These are phyloP conservation scores for Tetraselmis striata DNA, from an alignment of 139 green algal genomes.

Conservation along the genomic window DNA sequence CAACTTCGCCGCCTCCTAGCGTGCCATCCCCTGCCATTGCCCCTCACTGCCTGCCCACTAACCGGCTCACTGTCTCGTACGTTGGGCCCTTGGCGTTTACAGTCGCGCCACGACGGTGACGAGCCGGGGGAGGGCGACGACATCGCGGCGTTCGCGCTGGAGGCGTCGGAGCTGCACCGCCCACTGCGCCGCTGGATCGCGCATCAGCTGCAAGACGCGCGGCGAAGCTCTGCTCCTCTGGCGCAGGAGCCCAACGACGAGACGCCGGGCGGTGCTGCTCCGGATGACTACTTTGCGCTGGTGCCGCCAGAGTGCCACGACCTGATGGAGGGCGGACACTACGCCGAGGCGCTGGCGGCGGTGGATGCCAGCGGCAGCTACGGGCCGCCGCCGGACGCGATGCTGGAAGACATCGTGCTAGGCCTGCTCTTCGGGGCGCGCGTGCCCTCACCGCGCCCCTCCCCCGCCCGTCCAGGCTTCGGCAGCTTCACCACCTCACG, in stretches of 20 bases:
- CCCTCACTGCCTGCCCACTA: too few relatives aligned
- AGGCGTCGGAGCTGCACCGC: background rate
- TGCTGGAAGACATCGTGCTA: background rate
- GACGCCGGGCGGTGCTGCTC: too few relatives aligned
- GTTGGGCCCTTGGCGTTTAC: too few relatives aligned
- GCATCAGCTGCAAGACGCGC: background rate
- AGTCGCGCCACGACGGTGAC: too few relatives aligned
- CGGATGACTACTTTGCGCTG: background rate
- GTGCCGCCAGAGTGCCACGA: background rate
- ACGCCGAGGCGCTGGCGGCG: background rate
- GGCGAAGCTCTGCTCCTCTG: too few relatives aligned
- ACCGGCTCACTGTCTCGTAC: too few relatives aligned
- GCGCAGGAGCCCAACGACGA: background rate
- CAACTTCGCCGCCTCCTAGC: too few relatives aligned
- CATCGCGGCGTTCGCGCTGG: background rate
- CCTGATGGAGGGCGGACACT: background rate
- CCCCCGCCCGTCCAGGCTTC: background rate
- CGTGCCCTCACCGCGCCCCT: background rate
- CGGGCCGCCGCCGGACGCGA: background rate
- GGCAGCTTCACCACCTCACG: background rate
- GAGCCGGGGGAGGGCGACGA: background rate
- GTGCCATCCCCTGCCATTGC: too few relatives aligned
- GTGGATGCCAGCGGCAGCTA: background rate
- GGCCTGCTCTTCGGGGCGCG: background rate
- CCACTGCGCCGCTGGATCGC: background rate